Base-by-base conservation (phyloP, 805 yeast species). In the Scheffersomyces lignosus region DNA sequence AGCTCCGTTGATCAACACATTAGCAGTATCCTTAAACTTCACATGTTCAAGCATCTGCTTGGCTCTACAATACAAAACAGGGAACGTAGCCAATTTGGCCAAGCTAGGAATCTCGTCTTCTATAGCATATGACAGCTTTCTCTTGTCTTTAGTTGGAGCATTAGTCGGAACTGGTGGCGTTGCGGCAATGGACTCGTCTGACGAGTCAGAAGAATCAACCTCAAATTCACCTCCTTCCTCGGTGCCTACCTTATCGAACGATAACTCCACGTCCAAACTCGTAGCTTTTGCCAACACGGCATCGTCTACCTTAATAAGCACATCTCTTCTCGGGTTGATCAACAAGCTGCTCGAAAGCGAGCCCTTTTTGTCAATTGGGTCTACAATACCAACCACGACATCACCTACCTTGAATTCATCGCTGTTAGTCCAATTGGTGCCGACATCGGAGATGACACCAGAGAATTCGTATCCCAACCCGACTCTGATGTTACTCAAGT, bases 401-500 rank as follows among this genome's bases (percentile, higher is more conserved):
- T 80, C 85, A 26, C 90, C 91, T 16, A 64, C 75, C 6, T 57
- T 58, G 49, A 54, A 81, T 10, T 40, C 40, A 15, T 33, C 49
- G 17, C 44, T 40, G 4, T 43, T 44, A 15, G 49, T 52, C 23
- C 66, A 49, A n/a, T 64, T 62, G 9, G 57, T 51, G 6, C 91
- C 91, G 15, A 80, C 77, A 18, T 72, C 71, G 3, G 68, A 66
- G 18, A 85, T 63, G 4, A 62, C 61, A 15, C 95, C 95, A 16
- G 79, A 64, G 55, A 75, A 85, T 45, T 83, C 90, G 48, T 83
- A 75, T 1, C 93, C 93, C 18, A 82, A 56, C 5, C 90, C 89
- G 6, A 69, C 52, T 45, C 78, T 73, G 39, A 73, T 76, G 27
- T 78, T 75, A 26, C 77, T 72, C 35, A 77, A 58, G 43, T 79